Base-by-base conservation (phyloP, 192 early-diverging fungal species). In the Gonapodya sp. region DNA sequence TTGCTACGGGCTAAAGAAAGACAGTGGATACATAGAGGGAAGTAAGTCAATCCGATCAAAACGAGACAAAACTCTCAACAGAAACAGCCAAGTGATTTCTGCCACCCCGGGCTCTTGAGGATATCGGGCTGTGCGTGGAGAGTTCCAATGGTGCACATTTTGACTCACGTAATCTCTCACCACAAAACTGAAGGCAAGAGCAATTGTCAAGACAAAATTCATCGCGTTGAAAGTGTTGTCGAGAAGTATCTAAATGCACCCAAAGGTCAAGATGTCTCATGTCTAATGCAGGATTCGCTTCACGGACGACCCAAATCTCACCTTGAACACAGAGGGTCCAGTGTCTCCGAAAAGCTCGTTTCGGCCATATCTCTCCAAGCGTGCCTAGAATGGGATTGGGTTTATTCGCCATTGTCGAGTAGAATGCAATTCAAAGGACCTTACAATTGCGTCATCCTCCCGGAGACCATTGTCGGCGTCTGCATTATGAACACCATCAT, bases 181-280 rank as follows among this genome's bases (percentile, higher is more conserved):
- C 18, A 0, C 0, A 0, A 1, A 16, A 73, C 80, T 81, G 0
- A 81, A 73, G 33, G 78, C 78, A 0, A 81, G 34, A 32, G 80
- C 80, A 64, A 81, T 81, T 33, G 79, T 34, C n/a, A 81, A 36
- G 35, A 81, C 80, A 64, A 81, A 35, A 73, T 81, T 81, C 80
- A 81, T 81, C 18, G 80, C 73, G 30, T 81, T 81, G 79, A 81
- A 33, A 35, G 78, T 79, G 1, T 81, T 81, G 32, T 73, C 79
- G 73, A 81, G 32, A 16, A 81, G 79, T 35, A 81, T 80, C 24
- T 81, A 34, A 2, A 81, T 80, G 79, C 18, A 36, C 79, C 18
- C 33, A 80, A n/a, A 79, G 64, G 16, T 72, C 64, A n/a, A n/a
- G n/a, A n/a, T n/a, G n/a, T n/a, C n/a, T n/a, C n/a, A n/a, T n/a